phyloP scores from a whole-genome alignment of 257 asterid species.

The Misopates orontium region DNA sequence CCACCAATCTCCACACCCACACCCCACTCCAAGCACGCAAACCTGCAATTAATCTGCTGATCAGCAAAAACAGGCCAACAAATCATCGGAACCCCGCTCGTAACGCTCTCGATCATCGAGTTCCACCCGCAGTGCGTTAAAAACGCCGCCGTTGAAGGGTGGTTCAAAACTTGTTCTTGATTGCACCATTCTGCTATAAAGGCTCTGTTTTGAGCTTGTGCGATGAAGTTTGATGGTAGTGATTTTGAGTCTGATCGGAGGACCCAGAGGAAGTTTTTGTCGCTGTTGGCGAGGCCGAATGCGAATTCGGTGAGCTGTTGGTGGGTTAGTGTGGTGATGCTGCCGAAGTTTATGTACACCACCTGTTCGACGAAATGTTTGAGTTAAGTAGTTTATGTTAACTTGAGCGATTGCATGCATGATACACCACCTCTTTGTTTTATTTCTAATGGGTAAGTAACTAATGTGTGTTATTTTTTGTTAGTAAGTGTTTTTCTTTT shows the following conservation, averaged over 20 bases:
- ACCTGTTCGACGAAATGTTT: conserved; percentile 11
- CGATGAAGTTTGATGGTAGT: conserved; percentile 46
- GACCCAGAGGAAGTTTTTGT: conserved; percentile 55
- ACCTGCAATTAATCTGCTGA: conserved; percentile 63
- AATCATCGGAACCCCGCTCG: conserved; percentile 64
- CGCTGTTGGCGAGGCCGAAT: conserved; percentile 63
- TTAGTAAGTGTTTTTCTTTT: too few relatives aligned
- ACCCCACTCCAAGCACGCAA: conserved; percentile 49
- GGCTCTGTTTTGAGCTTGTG: conserved; percentile 46
- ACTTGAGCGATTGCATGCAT: too few relatives aligned
- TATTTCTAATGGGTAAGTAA: too few relatives aligned
- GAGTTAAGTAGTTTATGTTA: too few relatives aligned
- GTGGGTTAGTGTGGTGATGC: conserved; percentile 49
- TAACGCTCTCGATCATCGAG: conserved; percentile 54
- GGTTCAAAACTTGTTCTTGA: conserved; percentile 55
- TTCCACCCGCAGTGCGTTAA: conserved; percentile 74
- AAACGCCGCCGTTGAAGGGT: conserved; percentile 51
- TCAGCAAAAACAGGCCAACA: conserved; percentile 80
- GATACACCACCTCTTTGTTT: too few relatives aligned
- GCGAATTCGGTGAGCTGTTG: conserved; percentile 65
- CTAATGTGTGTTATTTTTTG: too few relatives aligned
- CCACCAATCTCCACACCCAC: conserved; percentile 59
- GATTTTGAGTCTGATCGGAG: conserved; percentile 59
- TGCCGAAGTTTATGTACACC: conserved; percentile 66
- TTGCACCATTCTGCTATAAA: conserved; percentile 66